phyloP scores from a whole-genome alignment of 2,329 filamentous ascomycete species.

The Pyrenochaeta sp. region DNA sequence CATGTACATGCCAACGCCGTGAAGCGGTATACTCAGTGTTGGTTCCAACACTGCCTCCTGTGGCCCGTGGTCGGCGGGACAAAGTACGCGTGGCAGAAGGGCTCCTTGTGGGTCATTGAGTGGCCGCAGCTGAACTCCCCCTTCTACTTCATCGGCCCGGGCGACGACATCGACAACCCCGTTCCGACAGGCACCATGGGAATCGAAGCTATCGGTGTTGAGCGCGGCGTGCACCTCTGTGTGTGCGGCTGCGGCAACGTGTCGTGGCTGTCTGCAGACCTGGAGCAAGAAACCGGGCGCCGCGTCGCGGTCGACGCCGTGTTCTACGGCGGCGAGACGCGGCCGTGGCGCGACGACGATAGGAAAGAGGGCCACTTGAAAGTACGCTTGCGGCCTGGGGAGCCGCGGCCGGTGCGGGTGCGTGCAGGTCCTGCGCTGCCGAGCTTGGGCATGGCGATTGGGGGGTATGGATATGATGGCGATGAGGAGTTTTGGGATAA shows the following conservation, averaged over 20 bases:
- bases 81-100: too few relatives aligned
- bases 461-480: not conserved
- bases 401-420: not conserved
- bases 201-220: not conserved
- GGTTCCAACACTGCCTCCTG: constrained; percentile 3
- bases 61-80: not conserved
- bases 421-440: not conserved
- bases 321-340: constrained; percentile 3
- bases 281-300: constrained; percentile 7
- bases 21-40: constrained; percentile 1
- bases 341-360: not conserved
- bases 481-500: constrained; percentile 16
- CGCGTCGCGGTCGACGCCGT: not conserved
- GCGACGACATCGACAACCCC: not conserved
- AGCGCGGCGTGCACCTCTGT: constrained; percentile 4
- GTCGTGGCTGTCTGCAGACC: constrained; percentile 2
- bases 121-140: constrained; percentile 3
- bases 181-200: not conserved
- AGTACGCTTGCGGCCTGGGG: not conserved
- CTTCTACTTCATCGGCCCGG: not conserved
- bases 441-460: not conserved
- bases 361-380: not conserved
- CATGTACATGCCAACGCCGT: not conserved
- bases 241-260: constrained; percentile 4
- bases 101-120: constrained; percentile 1